Conservation (phyloP, 352 stramenopile species). For the Blastocystis sp. region DNA sequence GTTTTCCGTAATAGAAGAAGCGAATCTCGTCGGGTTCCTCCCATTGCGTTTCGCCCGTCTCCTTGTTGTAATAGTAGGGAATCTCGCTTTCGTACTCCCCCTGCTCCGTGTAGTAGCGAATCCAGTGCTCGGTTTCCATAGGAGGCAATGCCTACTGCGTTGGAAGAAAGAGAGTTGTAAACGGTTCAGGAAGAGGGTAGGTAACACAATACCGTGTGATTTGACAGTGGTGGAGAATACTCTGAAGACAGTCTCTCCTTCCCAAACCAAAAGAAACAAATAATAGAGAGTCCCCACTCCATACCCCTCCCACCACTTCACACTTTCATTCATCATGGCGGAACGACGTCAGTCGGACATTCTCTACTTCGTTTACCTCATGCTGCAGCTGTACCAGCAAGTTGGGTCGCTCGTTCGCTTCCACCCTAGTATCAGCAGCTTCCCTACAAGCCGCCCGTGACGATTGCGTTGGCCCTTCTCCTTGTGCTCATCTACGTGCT, state of each 20-base stretch:
- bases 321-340: background rate
- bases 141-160: background rate
- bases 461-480: background rate
- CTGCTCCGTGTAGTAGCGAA: constrained; percentile 43
- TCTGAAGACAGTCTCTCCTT: too few species aligned
- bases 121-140: constrained; percentile 62
- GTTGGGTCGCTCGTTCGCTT: background rate
- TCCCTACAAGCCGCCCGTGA: constrained; percentile 12
- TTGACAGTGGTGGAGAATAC: too few species aligned
- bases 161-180: too few species aligned
- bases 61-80: constrained; percentile 66
- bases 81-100: constrained; percentile 19
- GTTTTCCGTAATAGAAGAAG: constrained; percentile 19
- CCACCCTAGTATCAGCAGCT: constrained; percentile 4
- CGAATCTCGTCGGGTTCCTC: constrained; percentile 36
- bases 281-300: too few species aligned
- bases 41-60: constrained; percentile 33
- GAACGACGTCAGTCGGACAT: constrained; percentile 1
- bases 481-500: constrained; percentile 21
- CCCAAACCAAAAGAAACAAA: too few species aligned
- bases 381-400: constrained; percentile 20
- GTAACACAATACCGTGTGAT: too few species aligned
- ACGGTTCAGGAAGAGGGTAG: too few species aligned
- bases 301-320: background rate
- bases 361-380: constrained; percentile 19